Conservation (phyloP, 768 basidiomycete species). For the Phaeotremella skinneri region DNA sequence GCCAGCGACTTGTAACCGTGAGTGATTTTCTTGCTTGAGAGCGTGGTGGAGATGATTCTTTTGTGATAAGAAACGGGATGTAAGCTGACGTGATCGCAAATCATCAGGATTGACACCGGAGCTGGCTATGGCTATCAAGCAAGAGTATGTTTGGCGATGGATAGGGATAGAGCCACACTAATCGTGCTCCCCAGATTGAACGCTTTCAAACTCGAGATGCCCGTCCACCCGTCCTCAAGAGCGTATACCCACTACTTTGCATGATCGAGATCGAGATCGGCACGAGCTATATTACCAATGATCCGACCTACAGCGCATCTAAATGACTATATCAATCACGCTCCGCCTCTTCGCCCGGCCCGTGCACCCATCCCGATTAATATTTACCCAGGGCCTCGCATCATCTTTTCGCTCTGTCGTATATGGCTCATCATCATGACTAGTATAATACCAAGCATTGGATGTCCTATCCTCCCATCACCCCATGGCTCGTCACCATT, state of each 20-base stretch:
- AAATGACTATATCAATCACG: too few species aligned
- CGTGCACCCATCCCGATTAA: slow-evolving; percentile 1
- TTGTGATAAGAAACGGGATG: background rate
- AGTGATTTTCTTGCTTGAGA: background rate
- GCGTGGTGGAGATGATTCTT: background rate
- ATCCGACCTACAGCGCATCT: too few species aligned
- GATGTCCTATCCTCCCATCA: too few species aligned
- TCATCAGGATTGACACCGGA: slow-evolving; percentile 68
- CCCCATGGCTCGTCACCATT: too few species aligned
- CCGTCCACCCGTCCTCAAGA: slow-evolving; percentile 89
- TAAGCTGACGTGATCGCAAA: slow-evolving; percentile 1
- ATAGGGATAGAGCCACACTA: background rate
- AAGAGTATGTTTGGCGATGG: slow-evolving; percentile 34
- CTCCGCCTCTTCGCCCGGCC: too few species aligned
- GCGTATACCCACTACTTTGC: slow-evolving; percentile 59
- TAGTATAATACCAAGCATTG: too few species aligned
- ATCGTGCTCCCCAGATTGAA: slow-evolving; percentile 59
- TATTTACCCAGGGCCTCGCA: background rate
- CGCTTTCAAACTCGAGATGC: slow-evolving; percentile 99
- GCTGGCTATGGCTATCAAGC: slow-evolving; percentile 91
- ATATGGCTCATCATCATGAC: background rate
- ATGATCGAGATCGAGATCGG: too few species aligned
- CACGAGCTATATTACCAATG: too few species aligned
- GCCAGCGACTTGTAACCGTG: slow-evolving; percentile 90
- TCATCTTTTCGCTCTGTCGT: background rate